phyloP scores from a whole-genome alignment of 2,329 filamentous ascomycete species.

The Ceratocystis variospora region DNA sequence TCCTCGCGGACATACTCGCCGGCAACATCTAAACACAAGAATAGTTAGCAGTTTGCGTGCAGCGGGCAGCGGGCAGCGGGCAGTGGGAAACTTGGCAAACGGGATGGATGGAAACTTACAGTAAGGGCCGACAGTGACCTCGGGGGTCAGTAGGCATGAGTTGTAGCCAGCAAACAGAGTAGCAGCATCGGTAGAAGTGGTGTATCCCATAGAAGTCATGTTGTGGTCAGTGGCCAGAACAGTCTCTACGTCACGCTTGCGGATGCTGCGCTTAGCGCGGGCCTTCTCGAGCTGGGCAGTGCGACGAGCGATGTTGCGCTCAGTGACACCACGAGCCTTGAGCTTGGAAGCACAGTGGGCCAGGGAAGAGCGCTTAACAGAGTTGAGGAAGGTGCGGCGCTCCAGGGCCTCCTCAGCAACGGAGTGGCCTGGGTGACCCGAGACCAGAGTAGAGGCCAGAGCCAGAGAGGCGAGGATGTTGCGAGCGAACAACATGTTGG shows the following conservation, averaged over 20 bases:
- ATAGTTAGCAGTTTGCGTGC: neutral
- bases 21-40: constrained; percentile 23
- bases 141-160: constrained; percentile 37
- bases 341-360: constrained; percentile 35
- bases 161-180: constrained; percentile 28
- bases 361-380: constrained; percentile 31
- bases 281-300: constrained; percentile 30
- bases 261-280: constrained; percentile 28
- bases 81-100: neutral
- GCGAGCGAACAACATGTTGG: constrained; percentile 14
- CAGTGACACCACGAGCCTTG: constrained; percentile 33
- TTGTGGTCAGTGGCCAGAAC: constrained; percentile 27
- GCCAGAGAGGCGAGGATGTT: constrained; percentile 18
- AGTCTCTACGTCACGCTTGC: constrained; percentile 23
- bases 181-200: constrained; percentile 23
- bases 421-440: constrained; percentile 38
- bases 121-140: constrained; percentile 38
- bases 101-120: constrained; percentile 22
- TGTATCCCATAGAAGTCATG: constrained; percentile 26
- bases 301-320: constrained; percentile 33
- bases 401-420: constrained; percentile 35
- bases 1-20: constrained; percentile 30
- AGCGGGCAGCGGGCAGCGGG: neutral
- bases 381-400: constrained; percentile 33
- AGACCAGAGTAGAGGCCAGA: constrained; percentile 17